Conservation (phyloP, 345 rosid species). For the Brassica juncea region DNA sequence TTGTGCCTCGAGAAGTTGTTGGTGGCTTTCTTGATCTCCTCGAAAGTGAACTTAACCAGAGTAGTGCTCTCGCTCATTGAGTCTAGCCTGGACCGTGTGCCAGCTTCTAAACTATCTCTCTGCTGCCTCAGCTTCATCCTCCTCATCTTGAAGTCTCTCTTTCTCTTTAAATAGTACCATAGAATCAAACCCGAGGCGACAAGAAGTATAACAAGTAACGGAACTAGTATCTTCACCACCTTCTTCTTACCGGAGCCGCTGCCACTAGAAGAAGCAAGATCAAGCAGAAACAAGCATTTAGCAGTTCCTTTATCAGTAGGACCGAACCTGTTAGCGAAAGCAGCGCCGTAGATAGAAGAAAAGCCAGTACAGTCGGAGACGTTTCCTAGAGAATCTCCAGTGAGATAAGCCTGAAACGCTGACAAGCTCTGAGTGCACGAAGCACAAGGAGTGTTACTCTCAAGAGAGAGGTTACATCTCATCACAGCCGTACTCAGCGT, state of each 20-base stretch:
- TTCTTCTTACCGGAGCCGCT: conserved; percentile 29
- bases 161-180: conserved; percentile 52
- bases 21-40: conserved; percentile 79
- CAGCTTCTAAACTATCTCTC: conserved; percentile 40
- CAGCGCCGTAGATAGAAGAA: conserved; percentile 74
- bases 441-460: conserved; percentile 71
- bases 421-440: conserved; percentile 62
- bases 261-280: conserved; percentile 14
- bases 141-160: conserved; percentile 34
- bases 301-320: conserved; percentile 69
- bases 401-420: conserved; percentile 48
- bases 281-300: conserved; percentile 63
- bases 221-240: conserved; percentile 41
- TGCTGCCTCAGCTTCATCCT: conserved; percentile 35
- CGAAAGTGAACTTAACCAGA: conserved; percentile 60
- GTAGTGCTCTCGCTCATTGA: conserved; percentile 70
- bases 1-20: conserved; percentile 67
- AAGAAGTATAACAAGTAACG: conserved; percentile 31
- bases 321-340: conserved; percentile 56
- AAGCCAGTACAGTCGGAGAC: conserved; percentile 67
- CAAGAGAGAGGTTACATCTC: conserved; percentile 67
- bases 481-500: conserved; percentile 36
- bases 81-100: conserved; percentile 49
- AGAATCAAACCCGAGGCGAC: conserved; percentile 42
- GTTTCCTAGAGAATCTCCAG: conserved; percentile 56